Evolutionary conservation across 352 stramenopile species (phyloP), one percentile per base, ranked within the genome.

Genomic region (Globisporangium orthogonon): DNA sequence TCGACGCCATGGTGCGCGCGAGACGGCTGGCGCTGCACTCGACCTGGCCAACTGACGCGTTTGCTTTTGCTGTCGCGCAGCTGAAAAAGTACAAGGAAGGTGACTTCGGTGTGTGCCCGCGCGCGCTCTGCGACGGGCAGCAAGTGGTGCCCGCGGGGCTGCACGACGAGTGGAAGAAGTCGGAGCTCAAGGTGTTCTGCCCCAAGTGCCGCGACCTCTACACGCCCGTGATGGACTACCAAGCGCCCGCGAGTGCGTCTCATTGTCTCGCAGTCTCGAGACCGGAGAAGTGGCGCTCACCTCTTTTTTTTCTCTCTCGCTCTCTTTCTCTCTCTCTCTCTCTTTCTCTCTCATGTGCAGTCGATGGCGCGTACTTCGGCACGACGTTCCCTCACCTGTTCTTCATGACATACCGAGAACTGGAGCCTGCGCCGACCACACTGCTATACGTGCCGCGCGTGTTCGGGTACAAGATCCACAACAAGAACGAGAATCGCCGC

Each of bases 301-400:
- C 23, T 23, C 23, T 23, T 23, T 23, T 23, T 23, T 23, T 23
- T n/a, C n/a, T n/a, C n/a, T n/a, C 37, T 28, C 11, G 14, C 29
- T 31, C n/a, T 54, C 13, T 31, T 7, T 52, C 43, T 14, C 57
- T 14, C 3, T 51, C 52, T 55, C 6, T 41, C 9, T 61, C 10
- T 60, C 2, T 70, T 4, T 62, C 37, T 9, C 2, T 46, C 47
- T 17, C 55, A 23, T 45, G 31, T 17, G 62, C 51, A 95, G 83
- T 95, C 71, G 96, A 99, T 66, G 96, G 96, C 56, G 93, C 96
- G 13, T 98, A 98, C 82, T 99, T 99, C 81, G 96, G 96, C 40
- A 98, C 96, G 45, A 99, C 96, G 23, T 99, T 99, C 79, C 95
- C 96, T 55, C 96, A 99, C 74, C 72, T 99, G 60, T 98, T 98